phyloP scores from a whole-genome alignment of 2,329 filamentous ascomycete species.

The Pyricularia sp. region DNA sequence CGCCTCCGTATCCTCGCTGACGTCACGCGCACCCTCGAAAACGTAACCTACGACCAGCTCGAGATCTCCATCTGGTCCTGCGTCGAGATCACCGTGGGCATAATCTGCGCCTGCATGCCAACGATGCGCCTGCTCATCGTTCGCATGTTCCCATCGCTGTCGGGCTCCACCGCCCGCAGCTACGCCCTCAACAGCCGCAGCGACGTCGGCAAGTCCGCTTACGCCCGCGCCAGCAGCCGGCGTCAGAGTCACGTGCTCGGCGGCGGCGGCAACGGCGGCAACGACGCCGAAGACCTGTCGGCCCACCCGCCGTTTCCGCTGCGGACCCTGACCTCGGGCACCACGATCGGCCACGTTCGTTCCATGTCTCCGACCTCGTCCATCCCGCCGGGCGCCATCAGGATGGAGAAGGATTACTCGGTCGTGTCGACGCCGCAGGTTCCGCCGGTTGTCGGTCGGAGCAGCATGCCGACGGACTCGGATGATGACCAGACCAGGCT shows the following conservation, averaged over 20 bases:
- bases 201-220: not conserved
- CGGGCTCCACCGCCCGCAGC: slow-evolving; percentile 4
- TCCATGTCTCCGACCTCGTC: not conserved
- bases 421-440: slow-evolving; percentile 2
- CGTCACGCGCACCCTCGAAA: not conserved
- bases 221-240: slow-evolving; percentile 1
- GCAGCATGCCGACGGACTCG: not conserved
- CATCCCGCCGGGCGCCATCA: slow-evolving; percentile 1
- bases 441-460: not conserved
- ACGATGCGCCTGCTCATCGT: slow-evolving; percentile 16
- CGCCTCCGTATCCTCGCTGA: not conserved
- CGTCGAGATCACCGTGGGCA: slow-evolving; percentile 19
- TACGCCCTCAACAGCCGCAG: not conserved
- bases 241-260: not conserved
- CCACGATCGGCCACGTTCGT: not conserved
- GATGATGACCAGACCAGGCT: slow-evolving; percentile 1
- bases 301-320: not conserved
- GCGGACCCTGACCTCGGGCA: not conserved
- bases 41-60: slow-evolving; percentile 1
- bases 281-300: not conserved
- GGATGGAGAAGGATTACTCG: slow-evolving; percentile 1
- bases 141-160: slow-evolving; percentile 11
- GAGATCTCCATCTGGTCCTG: slow-evolving; percentile 15
- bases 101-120: slow-evolving; percentile 21
- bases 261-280: not conserved